phyloP scores from a whole-genome alignment of 2,329 filamentous ascomycete species.

The Penicillium brasilianum region DNA sequence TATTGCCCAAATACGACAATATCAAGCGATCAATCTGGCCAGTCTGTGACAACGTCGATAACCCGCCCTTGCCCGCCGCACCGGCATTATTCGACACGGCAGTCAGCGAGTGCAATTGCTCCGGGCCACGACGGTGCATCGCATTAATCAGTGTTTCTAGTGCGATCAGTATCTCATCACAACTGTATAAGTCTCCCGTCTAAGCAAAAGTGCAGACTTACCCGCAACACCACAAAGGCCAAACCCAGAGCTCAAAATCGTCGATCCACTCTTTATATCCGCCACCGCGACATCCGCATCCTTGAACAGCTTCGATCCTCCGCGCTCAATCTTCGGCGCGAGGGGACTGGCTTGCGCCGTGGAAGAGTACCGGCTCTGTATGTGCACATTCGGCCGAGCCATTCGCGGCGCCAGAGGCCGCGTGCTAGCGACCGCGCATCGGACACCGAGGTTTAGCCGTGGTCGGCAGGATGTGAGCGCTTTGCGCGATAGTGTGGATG shows the following conservation, averaged over 20 bases:
- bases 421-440: conserved; percentile 18
- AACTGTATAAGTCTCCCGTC: too few relatives aligned
- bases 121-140: conserved; percentile 64
- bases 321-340: conserved; percentile 37
- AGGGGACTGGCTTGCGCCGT: conserved; percentile 8
- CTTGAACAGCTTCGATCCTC: conserved; percentile 44
- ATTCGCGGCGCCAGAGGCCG: conserved; percentile 17
- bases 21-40: conserved; percentile 75
- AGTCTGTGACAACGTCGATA: conserved; percentile 70
- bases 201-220: too few relatives aligned
- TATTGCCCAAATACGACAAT: conserved; percentile 76
- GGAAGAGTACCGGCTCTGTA: conserved; percentile 13
- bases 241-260: conserved; percentile 77
- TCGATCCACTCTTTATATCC: conserved; percentile 72
- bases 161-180: conserved; percentile 4
- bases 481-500: conserved; percentile 33
- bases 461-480: conserved; percentile 30
- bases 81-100: conserved; percentile 84
- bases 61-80: conserved; percentile 68
- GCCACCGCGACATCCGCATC: conserved; percentile 70
- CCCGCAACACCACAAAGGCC: conserved; percentile 79
- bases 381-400: background rate
- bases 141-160: conserved; percentile 73
- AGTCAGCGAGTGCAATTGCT: conserved; percentile 64
- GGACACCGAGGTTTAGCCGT: conserved; percentile 28